phyloP scores from a whole-genome alignment of 2,329 filamentous ascomycete species.

The Graphilbum ipis-grandicollis region DNA sequence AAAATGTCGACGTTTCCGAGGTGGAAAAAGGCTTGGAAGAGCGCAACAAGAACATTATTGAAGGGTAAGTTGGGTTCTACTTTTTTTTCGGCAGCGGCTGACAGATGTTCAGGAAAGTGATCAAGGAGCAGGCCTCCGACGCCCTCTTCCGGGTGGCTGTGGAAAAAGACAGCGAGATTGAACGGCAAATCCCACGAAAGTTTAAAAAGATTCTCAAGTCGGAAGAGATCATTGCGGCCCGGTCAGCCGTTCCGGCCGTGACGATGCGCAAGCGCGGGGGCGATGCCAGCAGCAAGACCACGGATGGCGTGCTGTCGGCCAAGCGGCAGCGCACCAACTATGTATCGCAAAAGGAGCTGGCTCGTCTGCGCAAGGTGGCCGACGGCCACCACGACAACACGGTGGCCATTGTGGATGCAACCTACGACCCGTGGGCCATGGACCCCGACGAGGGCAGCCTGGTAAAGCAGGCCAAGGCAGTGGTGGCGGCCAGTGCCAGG shows the following conservation, averaged over 20 bases:
- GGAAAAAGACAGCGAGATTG: conserved; percentile 48
- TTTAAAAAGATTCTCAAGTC: conserved; percentile 62
- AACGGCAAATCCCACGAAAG: conserved; percentile 39
- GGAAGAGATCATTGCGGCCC: conserved; percentile 77
- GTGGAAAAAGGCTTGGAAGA: conserved; percentile 68
- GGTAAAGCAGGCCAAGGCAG: no score
- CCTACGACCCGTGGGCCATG: conserved; percentile 62
- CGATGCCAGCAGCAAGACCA: conserved; percentile 34
- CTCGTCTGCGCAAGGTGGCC: conserved; percentile 61
- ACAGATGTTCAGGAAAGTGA: conserved; percentile 36
- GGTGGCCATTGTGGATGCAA: conserved; percentile 39
- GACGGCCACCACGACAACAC: conserved; percentile 47
- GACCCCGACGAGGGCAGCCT: background rate
- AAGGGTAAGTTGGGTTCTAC: conserved; percentile 42
- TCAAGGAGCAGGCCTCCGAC: conserved; percentile 66
- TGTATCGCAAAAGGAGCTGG: conserved; percentile 71
- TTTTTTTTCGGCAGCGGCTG: background rate
- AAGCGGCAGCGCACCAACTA: conserved; percentile 68
- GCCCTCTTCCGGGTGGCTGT: conserved; percentile 78
- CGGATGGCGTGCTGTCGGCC: conserved; percentile 52
- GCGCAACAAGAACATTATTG: conserved; percentile 76
- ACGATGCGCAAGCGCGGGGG: conserved; percentile 59
- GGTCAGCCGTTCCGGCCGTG: conserved; percentile 68
- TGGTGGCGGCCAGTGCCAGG: no score
- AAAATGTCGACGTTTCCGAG: conserved; percentile 87